These are phyloP conservation scores for Crithidia fasciculata DNA, from an alignment of 208 protist genomes.

Conservation along the genomic window DNA sequence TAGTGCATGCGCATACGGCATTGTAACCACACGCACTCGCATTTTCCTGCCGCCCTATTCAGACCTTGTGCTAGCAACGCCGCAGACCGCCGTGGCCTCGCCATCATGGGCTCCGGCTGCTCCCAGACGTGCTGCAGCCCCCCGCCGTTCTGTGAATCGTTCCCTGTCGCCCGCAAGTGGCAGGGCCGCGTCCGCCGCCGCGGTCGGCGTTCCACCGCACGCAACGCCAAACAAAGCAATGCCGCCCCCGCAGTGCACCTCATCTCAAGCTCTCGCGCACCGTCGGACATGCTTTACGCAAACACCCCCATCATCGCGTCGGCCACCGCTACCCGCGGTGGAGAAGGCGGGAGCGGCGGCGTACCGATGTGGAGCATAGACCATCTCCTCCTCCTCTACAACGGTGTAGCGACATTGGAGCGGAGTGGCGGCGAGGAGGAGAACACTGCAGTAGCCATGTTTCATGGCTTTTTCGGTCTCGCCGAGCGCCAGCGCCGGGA, in stretches of 20 bases:
- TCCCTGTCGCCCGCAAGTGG: conserved; percentile 1
- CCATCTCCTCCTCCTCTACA: conserved; percentile 1
- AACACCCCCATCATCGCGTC: background rate
- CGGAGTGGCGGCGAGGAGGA: background rate
- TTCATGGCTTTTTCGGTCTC: conserved; percentile 8
- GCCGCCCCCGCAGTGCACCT: background rate
- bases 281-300: background rate
- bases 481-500: background rate
- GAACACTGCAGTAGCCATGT: background rate
- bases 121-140: background rate
- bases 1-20: background rate
- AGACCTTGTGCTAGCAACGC: too few relatives aligned
- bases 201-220: background rate
- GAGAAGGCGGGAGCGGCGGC: background rate
- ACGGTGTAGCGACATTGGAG: background rate
- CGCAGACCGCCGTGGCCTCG: background rate
- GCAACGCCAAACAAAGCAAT: background rate
- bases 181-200: background rate
- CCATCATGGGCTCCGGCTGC: background rate
- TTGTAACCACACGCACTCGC: too few relatives aligned
- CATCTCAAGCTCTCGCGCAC: background rate
- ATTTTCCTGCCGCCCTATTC: too few relatives aligned
- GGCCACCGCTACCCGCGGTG: too few relatives aligned
- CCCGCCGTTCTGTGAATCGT: conserved; percentile 1
- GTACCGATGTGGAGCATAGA: background rate